These are phyloP conservation scores for Capsicum rhomboideum DNA, from an alignment of 257 asterid species.

Conservation along the genomic window DNA sequence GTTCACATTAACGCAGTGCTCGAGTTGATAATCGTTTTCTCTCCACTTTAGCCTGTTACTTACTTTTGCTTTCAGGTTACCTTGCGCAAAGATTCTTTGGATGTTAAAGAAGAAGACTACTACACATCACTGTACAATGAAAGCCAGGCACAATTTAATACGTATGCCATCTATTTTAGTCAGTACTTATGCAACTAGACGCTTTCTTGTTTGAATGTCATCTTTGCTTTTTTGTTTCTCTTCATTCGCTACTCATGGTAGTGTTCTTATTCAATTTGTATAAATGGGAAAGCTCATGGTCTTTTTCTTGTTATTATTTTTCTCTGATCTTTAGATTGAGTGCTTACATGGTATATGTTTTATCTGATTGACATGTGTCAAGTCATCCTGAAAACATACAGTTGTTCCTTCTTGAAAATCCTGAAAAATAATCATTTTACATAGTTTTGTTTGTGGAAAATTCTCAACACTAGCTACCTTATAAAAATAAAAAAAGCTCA, in stretches of 20 bases:
- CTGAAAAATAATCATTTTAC: neutral
- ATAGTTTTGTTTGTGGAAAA: neutral
- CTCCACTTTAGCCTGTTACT: neutral
- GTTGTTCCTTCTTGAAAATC: neutral
- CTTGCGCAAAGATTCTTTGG: slow-evolving; percentile 72
- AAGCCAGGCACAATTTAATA: slow-evolving; percentile 84
- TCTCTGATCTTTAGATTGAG: neutral
- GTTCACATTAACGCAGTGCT: neutral
- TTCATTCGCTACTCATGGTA: neutral
- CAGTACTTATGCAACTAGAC: neutral
- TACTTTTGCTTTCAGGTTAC: slow-evolving; percentile 43
- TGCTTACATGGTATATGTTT: neutral
- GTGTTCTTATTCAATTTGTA: neutral
- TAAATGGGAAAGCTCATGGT: neutral
- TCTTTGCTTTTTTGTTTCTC: neutral
- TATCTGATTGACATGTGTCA: neutral
- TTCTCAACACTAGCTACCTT: neutral
- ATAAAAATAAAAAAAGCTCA: neutral
- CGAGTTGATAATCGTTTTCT: neutral
- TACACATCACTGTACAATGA: slow-evolving; percentile 78
- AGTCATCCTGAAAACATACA: neutral
- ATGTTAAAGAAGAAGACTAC: slow-evolving; percentile 83
- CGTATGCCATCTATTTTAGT: slow-evolving; percentile 37
- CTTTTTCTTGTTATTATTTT: neutral
- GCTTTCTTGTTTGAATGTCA: neutral